Evolutionary conservation across 352 stramenopile species (phyloP), one percentile per base, ranked within the genome.

Genomic region (Phytophthora europaea): DNA sequence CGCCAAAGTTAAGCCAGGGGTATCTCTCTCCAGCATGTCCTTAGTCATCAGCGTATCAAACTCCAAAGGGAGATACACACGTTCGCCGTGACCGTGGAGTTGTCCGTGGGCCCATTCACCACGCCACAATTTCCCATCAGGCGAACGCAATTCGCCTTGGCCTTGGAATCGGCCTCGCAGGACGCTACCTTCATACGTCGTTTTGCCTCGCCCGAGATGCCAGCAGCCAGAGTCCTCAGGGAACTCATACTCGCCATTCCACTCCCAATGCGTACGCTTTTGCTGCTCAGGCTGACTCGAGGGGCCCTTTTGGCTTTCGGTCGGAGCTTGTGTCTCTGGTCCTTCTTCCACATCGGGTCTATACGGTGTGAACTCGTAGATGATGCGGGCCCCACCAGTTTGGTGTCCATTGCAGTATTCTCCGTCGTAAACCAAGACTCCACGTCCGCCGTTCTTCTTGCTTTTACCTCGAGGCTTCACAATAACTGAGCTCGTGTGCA

Each of bases 201-300:
- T 88, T 6, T 59, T 72, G 18, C 88, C 83, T 38, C 84, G 78
- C 6, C 84, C 83, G 45, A 72, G 73, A 68, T 94, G 87, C 83
- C 82, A 94, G 40, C 79, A 88, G 1, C 78, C 73, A 23, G 82
- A 92, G n/a, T 67, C 60, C 1, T 67, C n/a, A 0, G 88, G 88
- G 53, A 93, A 95, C 66, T 95, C 86, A 58, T 90, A 91, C 60
- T 90, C 82, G 8, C 81, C 50, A 18, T 72, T 84, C 78, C 83
- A 90, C 36, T 91, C 80, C 61, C 50, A 65, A 10, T 50, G 66
- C 3, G 20, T 23, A 16, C 33, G 40, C 45, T 38, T 34, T 7
- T 60, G 18, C 18, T 71, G 23, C 47, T 58, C 28, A 58, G 47
- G 5, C 26, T 23, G 58, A 48, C 26, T 45, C 13, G 28, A 6